Base-by-base conservation (phyloP, 2,329 filamentous ascomycete species). In the Beauveria sp. region DNA sequence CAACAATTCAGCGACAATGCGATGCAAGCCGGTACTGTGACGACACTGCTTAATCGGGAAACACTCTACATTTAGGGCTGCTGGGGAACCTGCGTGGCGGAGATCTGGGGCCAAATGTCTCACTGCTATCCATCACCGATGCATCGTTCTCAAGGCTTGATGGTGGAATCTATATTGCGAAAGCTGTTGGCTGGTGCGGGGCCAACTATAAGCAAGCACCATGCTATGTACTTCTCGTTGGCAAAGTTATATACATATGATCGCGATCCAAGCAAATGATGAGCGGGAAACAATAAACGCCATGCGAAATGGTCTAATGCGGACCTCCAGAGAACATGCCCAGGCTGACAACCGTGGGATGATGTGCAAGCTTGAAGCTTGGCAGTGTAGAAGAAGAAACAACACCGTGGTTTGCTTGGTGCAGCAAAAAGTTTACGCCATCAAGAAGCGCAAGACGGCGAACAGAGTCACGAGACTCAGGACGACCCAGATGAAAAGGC, bases 401-500 rank as follows among this genome's bases (percentile, higher is more conserved):
- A 46, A 24, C 22, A 5, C 24, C 12, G 30, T 18, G n/a, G 5
- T 16, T 47, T 34, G 43, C 34, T 28, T 43, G n/a, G 26, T 26
- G 55, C 55, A 44, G 44, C n/a, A 20, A 22, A 16, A 30, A 22
- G 22, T 30, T 28, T 55, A 61, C 12, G 58, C 52, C 28, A 43
- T 43, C 2, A 57, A 8, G 6, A 61, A 40, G 5, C 60, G 53
- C 28, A 61, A 41, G 48, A 58, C 20, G 51, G 61, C 61, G 18
- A 62, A 37, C 9, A 55, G 30, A 3, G 61, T 55, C 7, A 68
- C n/a, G n/a, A 66, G 20, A 5, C 62, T 22, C 1, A 69, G 22
- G 20, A 62, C 4, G 9, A 68, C 57, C 30, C 62, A 66, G 54
- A 65, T 55, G 12, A 67, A 41, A 55, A 67, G 70, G 20, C 70